Base-by-base conservation (phyloP, 2,329 filamentous ascomycete species). In the Cladophialophora bantiana region DNA sequence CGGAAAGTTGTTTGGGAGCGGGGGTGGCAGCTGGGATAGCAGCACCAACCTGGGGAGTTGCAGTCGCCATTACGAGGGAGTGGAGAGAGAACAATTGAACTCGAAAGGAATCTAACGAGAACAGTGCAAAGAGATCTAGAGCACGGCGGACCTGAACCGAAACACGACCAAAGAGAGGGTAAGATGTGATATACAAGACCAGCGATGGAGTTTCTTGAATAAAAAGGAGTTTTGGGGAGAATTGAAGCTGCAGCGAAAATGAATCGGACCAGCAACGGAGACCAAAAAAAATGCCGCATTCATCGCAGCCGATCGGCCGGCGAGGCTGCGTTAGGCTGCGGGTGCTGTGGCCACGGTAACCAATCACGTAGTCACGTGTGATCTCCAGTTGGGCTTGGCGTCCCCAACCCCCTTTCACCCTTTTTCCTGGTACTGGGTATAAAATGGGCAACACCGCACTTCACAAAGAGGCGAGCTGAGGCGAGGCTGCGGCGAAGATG, bases 1-100 rank as follows among this genome's bases (percentile, higher is more conserved):
- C 88, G 74, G 80, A 84, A 72, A 88, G 84, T 80, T 87, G 84
- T 73, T 80, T 75, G n/a, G 84, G 83, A 71, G 82, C 77, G 56
- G 76, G 74, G 67, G 83, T 83, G 53, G 77, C 75, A 68, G 80
- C 74, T 59, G 77, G 79, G 78, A 85, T 83, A 73, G 82, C 74
- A 74, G 82, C 82, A 73, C 86, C 83, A 70, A 86, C 75, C 81
- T 86, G 85, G 73, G 83, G 82, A 70, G 79, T 73, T 68, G 78
- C 74, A 63, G 79, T 73, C 67, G 79, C 75, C 80, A 82, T 82
- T 73, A 70, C 75, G 73, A 69, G 64, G 62, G 67, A 60, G 57
- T 68, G 50, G 60, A 68, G 71, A 64, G 69, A 61, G 65, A 65
- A 50, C 45, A 50, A 12, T 20, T 67, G 55, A 65, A 54, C 34